Evolutionary conservation across 768 basidiomycete species (phyloP), one percentile per base, ranked within the genome.

Genomic region (Floccularia luteovirens): DNA sequence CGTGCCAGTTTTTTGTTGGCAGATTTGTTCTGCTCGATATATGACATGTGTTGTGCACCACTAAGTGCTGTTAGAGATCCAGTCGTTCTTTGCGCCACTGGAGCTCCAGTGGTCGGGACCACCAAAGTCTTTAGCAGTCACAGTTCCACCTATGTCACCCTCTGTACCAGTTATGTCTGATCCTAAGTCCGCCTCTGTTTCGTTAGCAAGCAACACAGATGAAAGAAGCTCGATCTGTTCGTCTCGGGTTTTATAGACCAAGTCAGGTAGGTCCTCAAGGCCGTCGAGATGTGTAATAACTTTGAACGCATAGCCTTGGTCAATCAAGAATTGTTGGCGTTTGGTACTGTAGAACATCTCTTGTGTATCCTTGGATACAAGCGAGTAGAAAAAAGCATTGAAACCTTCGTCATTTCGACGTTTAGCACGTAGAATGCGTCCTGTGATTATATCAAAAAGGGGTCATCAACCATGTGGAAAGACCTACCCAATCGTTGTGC

Each of bases 291-390:
- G 89, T 2, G 96, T 98, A 62, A 99, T 98, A 39, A 99, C 94
- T 63, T 98, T 98, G 78, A 99, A 99, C 4, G 94, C 88, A 63
- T 99, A 99, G 2, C 96, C 94, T 63, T 97, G 93, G 57, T 99
- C 96, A 54, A 99, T 94, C 49, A 99, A 67, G 66, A 99, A 99
- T 55, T 97, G 92, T 55, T 98, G 96, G 12, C 96, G 81, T 64
- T 99, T 99, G 2, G 96, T 94, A 58, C 90, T 93, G 72, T 97
- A 99, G 63, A 83, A 99, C 91, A 98, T 98, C 64, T 98, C 96
- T 55, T 96, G 91, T 3, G 94, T 99, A 63, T 97, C 94, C 61
- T 96, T 96, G 19, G 93, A 97, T 24, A 99, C 96, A 5, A 99
- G 79, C 23, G 96, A 97, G 60, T 99, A 99, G 65, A 99, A 99